Evolutionary conservation across 257 asterid species (phyloP).

Genomic region (Nicotiana noctiflora): DNA sequence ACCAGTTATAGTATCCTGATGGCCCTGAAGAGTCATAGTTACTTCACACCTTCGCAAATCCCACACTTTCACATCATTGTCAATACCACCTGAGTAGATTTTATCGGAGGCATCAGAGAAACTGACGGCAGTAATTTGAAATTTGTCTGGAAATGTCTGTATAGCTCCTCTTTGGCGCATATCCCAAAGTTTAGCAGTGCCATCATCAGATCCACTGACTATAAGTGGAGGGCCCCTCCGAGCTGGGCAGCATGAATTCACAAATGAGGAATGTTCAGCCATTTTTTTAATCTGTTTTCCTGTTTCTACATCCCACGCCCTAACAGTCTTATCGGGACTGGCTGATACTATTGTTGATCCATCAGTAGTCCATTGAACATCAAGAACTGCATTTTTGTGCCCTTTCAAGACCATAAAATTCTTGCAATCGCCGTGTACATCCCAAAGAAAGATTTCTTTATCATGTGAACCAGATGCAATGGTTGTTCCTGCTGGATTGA

Average conservation of each 20-base stretch:
- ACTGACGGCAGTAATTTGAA: constrained; percentile 93
- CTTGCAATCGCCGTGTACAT: constrained; percentile 80
- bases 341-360: constrained; percentile 84
- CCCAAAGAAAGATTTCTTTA: constrained; percentile 86
- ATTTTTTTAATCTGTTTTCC: constrained; percentile 94
- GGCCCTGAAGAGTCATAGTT: constrained; percentile 94
- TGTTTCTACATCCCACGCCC: constrained; percentile 96
- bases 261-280: constrained; percentile 84
- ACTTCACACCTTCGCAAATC: constrained; percentile 85
- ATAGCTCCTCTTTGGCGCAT: constrained; percentile 96
- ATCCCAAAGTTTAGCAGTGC: constrained; percentile 98
- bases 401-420: constrained; percentile 84
- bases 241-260: constrained; percentile 87
- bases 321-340: constrained; percentile 84
- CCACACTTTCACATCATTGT: constrained; percentile 92
- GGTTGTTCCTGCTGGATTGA: constrained; percentile 79
- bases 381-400: constrained; percentile 93
- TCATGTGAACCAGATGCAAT: constrained; percentile 96
- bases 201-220: constrained; percentile 97
- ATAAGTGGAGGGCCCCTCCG: constrained; percentile 95
- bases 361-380: constrained; percentile 89
- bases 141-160: constrained; percentile 93
- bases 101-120: constrained; percentile 96
- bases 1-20: constrained; percentile 85
- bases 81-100: constrained; percentile 89